A percentile compares a stretch with the other conserved stretches of the same genome.
These are phyloP conservation scores for Gypsophila paniculata DNA, from an alignment of 179 eudicot genomes.

Conservation along the genomic window DNA sequence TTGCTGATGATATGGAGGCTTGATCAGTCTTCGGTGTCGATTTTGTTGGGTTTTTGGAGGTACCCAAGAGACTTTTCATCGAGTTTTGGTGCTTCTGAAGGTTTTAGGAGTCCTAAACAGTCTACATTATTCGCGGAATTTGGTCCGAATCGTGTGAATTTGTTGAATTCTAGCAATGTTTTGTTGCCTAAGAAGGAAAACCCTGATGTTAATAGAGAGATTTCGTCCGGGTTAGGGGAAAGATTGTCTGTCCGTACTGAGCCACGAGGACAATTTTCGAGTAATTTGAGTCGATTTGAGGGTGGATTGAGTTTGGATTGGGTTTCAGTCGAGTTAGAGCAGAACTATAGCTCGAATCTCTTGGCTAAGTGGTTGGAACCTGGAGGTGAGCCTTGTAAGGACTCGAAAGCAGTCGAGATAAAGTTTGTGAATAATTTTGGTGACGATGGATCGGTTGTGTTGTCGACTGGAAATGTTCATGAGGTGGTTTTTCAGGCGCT, in stretches of 20 bases:
- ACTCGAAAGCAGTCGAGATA: conserved; percentile 53
- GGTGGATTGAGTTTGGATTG: conserved; percentile 28
- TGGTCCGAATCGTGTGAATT: conserved; percentile 17
- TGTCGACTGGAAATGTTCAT: conserved; percentile 54
- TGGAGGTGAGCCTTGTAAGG: conserved; percentile 61
- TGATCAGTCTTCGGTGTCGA: conserved; percentile 30
- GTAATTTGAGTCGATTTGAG: not conserved
- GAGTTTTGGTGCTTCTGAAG: not conserved
- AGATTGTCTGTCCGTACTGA: not conserved
- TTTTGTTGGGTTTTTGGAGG: conserved; percentile 32
- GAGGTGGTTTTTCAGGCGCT: conserved; percentile 63
- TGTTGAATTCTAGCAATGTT: conserved; percentile 12
- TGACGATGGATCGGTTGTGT: conserved; percentile 25
- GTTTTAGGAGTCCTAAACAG: not conserved
- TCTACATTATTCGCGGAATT: conserved; percentile 13
- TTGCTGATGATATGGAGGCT: conserved; percentile 35
- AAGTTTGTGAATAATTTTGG: conserved; percentile 44
- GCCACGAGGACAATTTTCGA: conserved; percentile 9
- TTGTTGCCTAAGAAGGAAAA: conserved; percentile 21
- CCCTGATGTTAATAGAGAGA: conserved; percentile 21
- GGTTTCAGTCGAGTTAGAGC: conserved; percentile 51
- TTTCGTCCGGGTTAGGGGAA: conserved; percentile 21
- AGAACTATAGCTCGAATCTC: conserved; percentile 51
- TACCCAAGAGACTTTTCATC: conserved; percentile 28
- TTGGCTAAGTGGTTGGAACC: conserved; percentile 51